Evolutionary conservation across 768 basidiomycete genomes (phyloP).

Genomic region (Pisolithus tinctorius): DNA sequence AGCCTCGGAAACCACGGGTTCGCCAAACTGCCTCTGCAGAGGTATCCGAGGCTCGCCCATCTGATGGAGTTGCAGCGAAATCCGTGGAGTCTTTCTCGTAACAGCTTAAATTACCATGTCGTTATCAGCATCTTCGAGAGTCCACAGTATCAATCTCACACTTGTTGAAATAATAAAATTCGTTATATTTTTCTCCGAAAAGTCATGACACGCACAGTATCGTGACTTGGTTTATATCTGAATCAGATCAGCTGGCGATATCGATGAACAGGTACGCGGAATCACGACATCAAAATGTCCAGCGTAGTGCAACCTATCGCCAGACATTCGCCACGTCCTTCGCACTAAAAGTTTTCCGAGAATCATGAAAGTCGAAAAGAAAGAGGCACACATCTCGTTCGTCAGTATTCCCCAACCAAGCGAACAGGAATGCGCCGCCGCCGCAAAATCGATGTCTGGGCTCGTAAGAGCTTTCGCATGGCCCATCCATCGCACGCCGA

Average conservation of each 20-base stretch:
- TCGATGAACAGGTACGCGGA: background rate
- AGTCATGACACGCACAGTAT: too few relatives aligned
- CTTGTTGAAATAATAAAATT: too few relatives aligned
- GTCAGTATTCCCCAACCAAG: constrained; percentile 1
- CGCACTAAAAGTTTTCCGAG: background rate
- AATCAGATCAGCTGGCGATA: constrained; percentile 4
- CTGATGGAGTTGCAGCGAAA: background rate
- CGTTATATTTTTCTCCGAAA: too few relatives aligned
- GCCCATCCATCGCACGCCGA: constrained; percentile 35
- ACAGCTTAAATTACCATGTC: too few relatives aligned
- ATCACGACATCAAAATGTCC: background rate
- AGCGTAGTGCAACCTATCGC: too few relatives aligned
- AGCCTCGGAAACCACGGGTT: background rate
- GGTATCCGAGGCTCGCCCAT: background rate
- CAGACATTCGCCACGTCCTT: background rate
- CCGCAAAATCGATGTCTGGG: constrained; percentile 24
- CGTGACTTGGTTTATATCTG: background rate
- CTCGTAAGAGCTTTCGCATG: constrained; percentile 31
- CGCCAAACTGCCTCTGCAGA: background rate
- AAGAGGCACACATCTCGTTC: constrained; percentile 2
- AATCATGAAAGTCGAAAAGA: constrained; percentile 2
- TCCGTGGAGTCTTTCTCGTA: too few relatives aligned
- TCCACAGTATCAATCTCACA: too few relatives aligned
- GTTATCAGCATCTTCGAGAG: too few relatives aligned
- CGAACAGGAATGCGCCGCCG: constrained; percentile 9